Evolutionary conservation across 495 filamentous ascomycete genomes (phyloP).

Genomic region (Penicillium simplicissimum): DNA sequence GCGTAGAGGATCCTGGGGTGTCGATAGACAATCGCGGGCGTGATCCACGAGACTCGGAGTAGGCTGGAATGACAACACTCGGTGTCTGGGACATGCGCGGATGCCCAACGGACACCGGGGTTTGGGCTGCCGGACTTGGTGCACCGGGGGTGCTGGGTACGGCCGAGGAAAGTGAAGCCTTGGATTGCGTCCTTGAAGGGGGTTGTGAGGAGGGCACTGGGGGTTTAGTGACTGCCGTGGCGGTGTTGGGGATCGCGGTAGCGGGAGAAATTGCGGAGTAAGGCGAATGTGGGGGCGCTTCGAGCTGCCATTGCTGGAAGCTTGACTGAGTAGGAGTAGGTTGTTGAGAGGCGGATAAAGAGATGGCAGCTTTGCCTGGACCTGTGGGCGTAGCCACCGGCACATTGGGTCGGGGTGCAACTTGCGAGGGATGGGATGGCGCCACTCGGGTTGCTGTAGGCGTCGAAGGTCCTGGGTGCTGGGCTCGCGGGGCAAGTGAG

Average conservation of each 20-base stretch:
- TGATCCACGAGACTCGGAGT: conserved; percentile 28
- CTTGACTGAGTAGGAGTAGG: conserved; percentile 33
- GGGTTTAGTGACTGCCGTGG: conserved; percentile 19
- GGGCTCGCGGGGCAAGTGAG: conserved; percentile 29
- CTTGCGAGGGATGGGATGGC: conserved; percentile 30
- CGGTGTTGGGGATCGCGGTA: conserved; percentile 13
- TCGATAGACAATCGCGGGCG: conserved; percentile 44
- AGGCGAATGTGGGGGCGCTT: conserved; percentile 40
- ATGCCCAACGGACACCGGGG: conserved; percentile 27
- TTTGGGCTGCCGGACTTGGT: conserved; percentile 22
- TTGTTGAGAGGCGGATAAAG: conserved; percentile 20
- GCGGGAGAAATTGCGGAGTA: conserved; percentile 34
- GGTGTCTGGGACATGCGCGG: conserved; percentile 34
- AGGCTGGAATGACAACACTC: conserved; percentile 28
- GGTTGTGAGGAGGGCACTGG: conserved; percentile 25
- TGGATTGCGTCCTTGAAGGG: conserved; percentile 8
- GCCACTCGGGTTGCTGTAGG: conserved; percentile 25
- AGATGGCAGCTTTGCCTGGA: conserved; percentile 20
- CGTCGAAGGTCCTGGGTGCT: conserved; percentile 23
- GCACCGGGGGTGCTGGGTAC: conserved; percentile 37
- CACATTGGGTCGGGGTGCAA: conserved; percentile 24
- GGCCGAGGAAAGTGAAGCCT: conserved; percentile 17
- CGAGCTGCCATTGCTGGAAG: conserved; percentile 47
- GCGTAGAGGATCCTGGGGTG: conserved; percentile 48
- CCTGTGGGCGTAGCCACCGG: conserved; percentile 18